Evolutionary conservation across 306 rosid species (phyloP).

Genomic region (Ormosia semicastrata): DNA sequence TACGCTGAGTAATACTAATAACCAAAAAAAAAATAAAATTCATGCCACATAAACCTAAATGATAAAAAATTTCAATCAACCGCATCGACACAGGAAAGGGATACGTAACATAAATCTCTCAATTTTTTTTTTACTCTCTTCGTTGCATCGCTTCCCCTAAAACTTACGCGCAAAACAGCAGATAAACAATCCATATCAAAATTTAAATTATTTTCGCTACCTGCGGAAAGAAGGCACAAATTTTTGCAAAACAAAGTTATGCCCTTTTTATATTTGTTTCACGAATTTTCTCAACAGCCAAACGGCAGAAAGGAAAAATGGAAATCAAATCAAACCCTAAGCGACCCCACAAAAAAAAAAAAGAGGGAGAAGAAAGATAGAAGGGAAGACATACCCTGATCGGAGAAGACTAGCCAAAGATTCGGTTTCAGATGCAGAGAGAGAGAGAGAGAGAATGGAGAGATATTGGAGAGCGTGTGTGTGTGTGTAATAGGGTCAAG

Average conservation of each 20-base stretch:
- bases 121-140: not conserved
- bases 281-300: not conserved
- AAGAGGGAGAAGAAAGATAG: not conserved
- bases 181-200: not conserved
- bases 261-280: not conserved
- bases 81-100: not conserved
- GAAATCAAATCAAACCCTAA: not conserved
- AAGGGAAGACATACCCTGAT: not conserved
- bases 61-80: not conserved
- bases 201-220: not conserved
- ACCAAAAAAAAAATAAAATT: no score
- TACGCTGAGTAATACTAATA: not conserved
- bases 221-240: not conserved
- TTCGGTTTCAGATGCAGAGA: not conserved
- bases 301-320: not conserved
- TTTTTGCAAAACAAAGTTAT: not conserved
- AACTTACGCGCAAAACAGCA: not conserved
- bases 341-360: not conserved
- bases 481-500: not conserved
- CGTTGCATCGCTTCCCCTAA: not conserved
- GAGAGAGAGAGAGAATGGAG: not conserved
- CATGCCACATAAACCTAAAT: not conserved
- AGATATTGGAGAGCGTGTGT: not conserved
- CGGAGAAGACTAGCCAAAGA: not conserved
- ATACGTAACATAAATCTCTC: not conserved